Evolutionary conservation across 257 asterid genomes (phyloP), one percentile per base, ranked within the genome.

Genomic region (Plectranthus barbatus): DNA sequence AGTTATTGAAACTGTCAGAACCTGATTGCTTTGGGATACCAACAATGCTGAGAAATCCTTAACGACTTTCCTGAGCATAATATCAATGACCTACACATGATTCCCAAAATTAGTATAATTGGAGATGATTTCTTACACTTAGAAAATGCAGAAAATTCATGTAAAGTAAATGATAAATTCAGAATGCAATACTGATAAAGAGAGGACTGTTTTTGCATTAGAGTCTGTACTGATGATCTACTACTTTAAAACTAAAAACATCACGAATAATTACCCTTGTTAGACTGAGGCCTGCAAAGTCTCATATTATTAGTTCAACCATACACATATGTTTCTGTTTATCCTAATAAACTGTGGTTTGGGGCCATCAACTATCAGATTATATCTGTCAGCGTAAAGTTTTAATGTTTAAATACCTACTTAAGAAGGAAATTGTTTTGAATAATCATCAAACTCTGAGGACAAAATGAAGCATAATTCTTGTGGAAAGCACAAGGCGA

Each of bases 21-120:
- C 97, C 97, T 85, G 96, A 75, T 80, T 78, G 71, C 97, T 80
- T 72, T 83, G 88, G 63, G 96, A 80, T 37, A 70, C 76, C 79
- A 85, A 66, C 72, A 82, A 65, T 33, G 84, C 75, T 2, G 97
- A 75, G 74, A 90, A 90, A 79, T 87, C 92, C 78, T 85, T 85
- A 36, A 83, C 84, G 53, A 85, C 79, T 77, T 85, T 87, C 83
- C 84, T 79, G 50, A 87, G 78, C 65, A 90, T 62, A 60, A 80
- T 61, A 75, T 90, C 95, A 62, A 83, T 78, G 54, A 79, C 93
- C 97, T 90, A 71, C 74, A 73, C 29, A 59, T 72, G 65, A 67
- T 62, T 46, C 56, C n/a, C 58, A 52, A 14, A 60, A 60, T 52
- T 45, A 74, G 71, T 76, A 56, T 56, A 60, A 36, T 48, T 54